Percentiles rank a stretch among this genome's conserved stretches.
These are phyloP conservation scores for Penicillium sp. DNA, from an alignment of 2,329 filamentous ascomycete genomes.

Conservation along the genomic window DNA sequence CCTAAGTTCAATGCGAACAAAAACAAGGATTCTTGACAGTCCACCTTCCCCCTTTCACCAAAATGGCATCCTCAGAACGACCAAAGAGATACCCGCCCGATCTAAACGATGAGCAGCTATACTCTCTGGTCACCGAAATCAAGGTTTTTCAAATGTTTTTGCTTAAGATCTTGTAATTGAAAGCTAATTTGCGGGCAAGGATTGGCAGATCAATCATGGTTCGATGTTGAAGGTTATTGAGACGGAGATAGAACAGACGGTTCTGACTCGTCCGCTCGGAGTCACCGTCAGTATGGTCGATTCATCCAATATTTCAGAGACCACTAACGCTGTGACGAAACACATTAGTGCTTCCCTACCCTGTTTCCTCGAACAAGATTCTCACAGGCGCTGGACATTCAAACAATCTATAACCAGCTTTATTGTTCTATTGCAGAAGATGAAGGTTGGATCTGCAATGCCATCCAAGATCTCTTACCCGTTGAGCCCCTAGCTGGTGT, in stretches of 20 bases:
- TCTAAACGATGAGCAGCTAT: conserved; percentile 39
- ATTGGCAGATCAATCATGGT: conserved; percentile 46
- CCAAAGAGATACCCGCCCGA: conserved; percentile 19
- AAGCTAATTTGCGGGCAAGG: conserved; percentile 22
- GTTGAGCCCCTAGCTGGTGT: conserved; percentile 35
- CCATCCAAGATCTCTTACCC: conserved; percentile 32
- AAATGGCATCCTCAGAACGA: not conserved
- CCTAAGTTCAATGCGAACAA: too few relatives aligned
- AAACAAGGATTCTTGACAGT: not conserved
- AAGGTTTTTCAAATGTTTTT: conserved; percentile 4
- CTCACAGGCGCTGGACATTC: conserved; percentile 52
- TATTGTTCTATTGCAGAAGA: conserved; percentile 51
- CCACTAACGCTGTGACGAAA: not conserved
- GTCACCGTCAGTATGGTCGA: conserved; percentile 23
- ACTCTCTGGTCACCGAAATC: conserved; percentile 30
- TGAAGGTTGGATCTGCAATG: conserved; percentile 36
- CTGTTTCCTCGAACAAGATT: conserved; percentile 34
- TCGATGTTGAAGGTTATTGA: conserved; percentile 38
- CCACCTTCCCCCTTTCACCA: not conserved
- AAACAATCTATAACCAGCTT: conserved; percentile 59
- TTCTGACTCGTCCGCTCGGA: conserved; percentile 32
- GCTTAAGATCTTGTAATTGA: not conserved
- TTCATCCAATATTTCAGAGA: not conserved
- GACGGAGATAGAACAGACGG: conserved; percentile 25
- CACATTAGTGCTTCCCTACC: conserved; percentile 29